These are phyloP conservation scores for Grigorovia transvaalensis DNA, from an alignment of 805 yeast genomes.

Conservation along the genomic window DNA sequence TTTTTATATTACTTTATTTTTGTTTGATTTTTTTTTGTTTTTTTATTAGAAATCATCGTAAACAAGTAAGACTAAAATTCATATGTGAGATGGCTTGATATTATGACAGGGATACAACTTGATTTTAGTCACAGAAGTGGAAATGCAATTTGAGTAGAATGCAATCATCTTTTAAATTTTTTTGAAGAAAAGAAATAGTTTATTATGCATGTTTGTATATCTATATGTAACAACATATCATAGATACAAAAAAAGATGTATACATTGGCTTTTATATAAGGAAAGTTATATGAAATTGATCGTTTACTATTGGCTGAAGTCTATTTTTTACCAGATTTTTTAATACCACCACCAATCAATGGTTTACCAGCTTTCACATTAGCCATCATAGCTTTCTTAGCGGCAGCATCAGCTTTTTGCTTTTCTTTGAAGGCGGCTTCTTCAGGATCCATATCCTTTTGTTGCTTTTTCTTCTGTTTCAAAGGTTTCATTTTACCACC, in stretches of 20 bases:
- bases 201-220: background rate
- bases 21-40: no score
- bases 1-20: no score
- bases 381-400: constrained; percentile 80
- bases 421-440: constrained; percentile 85
- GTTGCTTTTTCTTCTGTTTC: constrained; percentile 70
- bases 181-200: no score
- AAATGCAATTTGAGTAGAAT: no score
- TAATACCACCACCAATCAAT: constrained; percentile 86
- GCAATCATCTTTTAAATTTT: no score
- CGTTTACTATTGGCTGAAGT: no score
- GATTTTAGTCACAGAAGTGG: no score
- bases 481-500: constrained; percentile 89
- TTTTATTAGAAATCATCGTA: no score
- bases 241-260: no score
- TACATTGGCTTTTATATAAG: background rate
- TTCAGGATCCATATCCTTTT: constrained; percentile 68
- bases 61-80: no score
- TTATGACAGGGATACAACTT: no score
- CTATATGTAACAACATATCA: background rate
- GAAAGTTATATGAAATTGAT: background rate
- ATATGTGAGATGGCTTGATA: no score
- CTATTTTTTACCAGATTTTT: constrained; percentile 66
- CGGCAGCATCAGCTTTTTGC: constrained; percentile 90
- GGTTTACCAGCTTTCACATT: constrained; percentile 89